Conservation (phyloP, 2,329 filamentous ascomycete species). For the Ophiostoma ips region DNA sequence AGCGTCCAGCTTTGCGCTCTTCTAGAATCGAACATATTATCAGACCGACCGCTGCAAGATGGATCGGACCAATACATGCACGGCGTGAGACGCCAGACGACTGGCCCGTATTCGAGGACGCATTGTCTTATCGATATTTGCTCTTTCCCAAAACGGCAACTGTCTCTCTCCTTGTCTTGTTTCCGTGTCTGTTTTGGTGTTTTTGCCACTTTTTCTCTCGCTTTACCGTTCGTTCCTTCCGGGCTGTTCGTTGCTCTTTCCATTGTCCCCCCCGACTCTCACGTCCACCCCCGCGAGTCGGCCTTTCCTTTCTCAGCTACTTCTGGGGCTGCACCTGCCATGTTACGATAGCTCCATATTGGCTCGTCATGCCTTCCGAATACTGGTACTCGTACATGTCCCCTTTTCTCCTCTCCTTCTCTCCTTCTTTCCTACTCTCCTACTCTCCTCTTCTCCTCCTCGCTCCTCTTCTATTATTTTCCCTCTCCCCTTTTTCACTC, state of each 20-base stretch:
- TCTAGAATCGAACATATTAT: not conserved
- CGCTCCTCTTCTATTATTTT: not conserved
- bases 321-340: too few species aligned
- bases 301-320: too few species aligned
- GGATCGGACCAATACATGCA: not conserved
- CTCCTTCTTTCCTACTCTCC: not conserved
- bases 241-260: not conserved
- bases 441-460: not conserved
- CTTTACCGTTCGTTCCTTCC: not conserved
- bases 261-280: not conserved
- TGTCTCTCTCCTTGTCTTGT: not conserved
- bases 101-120: constrained; percentile 1
- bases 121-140: not conserved
- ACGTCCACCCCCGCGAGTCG: too few species aligned
- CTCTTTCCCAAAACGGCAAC: constrained; percentile 8
- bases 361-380: too few species aligned
- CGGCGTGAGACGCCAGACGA: not conserved
- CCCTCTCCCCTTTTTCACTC: too few species aligned
- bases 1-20: too few species aligned
- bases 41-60: not conserved
- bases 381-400: not conserved
- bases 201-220: not conserved
- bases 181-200: not conserved
- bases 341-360: too few species aligned
- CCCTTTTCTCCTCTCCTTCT: not conserved